Evolutionary conservation across 2,329 filamentous ascomycete species (phyloP).

Genomic region (Colletotrichum liriopes): DNA sequence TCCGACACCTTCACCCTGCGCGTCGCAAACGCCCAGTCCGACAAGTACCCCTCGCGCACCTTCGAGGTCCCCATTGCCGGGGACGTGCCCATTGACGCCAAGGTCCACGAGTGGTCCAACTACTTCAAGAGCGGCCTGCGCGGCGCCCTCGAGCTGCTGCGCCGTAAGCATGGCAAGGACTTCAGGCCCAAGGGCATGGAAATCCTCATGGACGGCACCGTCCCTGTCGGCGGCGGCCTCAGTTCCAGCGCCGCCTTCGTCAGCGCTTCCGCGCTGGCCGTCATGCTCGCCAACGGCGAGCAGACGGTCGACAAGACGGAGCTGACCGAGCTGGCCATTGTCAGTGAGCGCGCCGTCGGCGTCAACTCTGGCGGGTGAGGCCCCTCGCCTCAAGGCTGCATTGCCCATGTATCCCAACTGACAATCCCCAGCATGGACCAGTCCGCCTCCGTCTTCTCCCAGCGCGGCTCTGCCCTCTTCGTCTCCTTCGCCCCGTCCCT

Average conservation of each 20-base stretch:
- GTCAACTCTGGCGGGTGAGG: slow-evolving; percentile 92
- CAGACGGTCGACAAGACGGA: slow-evolving; percentile 88
- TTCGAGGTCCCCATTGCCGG: slow-evolving; percentile 78
- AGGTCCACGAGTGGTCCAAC: slow-evolving; percentile 94
- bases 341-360: slow-evolving; percentile 93
- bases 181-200: slow-evolving; percentile 86
- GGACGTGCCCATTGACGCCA: slow-evolving; percentile 85
- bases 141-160: slow-evolving; percentile 85
- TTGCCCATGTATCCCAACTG: neutral
- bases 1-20: slow-evolving; percentile 76
- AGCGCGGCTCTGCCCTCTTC: slow-evolving; percentile 88
- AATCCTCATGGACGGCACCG: slow-evolving; percentile 90
- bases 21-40: slow-evolving; percentile 83
- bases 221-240: slow-evolving; percentile 91
- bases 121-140: slow-evolving; percentile 96
- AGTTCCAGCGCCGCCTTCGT: slow-evolving; percentile 96
- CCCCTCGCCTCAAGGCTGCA: neutral
- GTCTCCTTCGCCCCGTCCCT: slow-evolving; percentile 90
- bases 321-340: slow-evolving; percentile 92
- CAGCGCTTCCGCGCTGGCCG: slow-evolving; percentile 89
- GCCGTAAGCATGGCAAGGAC: slow-evolving; percentile 71
- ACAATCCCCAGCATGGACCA: slow-evolving; percentile 86
- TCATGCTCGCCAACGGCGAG: slow-evolving; percentile 88
- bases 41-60: slow-evolving; percentile 82
- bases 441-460: slow-evolving; percentile 93